Evolutionary conservation across 768 basidiomycete species (phyloP), one percentile per base, ranked within the genome.

Genomic region (Tulasnella sp.): DNA sequence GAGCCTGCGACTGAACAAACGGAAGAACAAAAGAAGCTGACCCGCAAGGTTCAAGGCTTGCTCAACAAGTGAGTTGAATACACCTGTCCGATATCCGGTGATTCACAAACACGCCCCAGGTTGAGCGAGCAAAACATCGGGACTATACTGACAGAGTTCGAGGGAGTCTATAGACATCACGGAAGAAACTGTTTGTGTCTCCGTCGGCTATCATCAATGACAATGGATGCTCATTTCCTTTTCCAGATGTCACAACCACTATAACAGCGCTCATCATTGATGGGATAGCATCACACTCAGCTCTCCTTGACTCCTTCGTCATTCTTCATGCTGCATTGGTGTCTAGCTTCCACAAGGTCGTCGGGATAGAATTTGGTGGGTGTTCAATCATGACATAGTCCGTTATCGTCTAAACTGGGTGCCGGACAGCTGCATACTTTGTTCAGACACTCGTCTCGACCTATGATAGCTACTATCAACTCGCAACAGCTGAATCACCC

Each of bases 71-170:
- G 58, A 39, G 70, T 37, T 20, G 10, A 34, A 44, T 29, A 31
- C 34, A 7, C 32, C 29, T 33, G 13, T 39, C 9, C 12, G 13
- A 7, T 20, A 19, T 13, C n/a, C 34, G n/a, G 3, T 25, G 13
- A 10, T 29, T 9, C n/a, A 19, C 20, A 33, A 29, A 32, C 16
- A n/a, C 22, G 16, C 56, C 37, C 34, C 57, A 91, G 90, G 57
- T 73, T 93, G 78, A 88, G 82, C 57, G 92, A 96, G 64, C 83
- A 83, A 62, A 95, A 92, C 56, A 81, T 93, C 50, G 69, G 74
- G 2, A 72, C 75, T 0, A 84, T 93, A 24, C 59, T 92, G 15
- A 76, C 76, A 37, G 74, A 75, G 33, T 67, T 91, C 12, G 89
- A 92, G 60, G 77, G 74, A 3, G 61, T 86, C 9, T 93, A 91